These are phyloP conservation scores for Fusarium aywerte DNA, from an alignment of 2,329 filamentous ascomycete species.

Conservation along the genomic window DNA sequence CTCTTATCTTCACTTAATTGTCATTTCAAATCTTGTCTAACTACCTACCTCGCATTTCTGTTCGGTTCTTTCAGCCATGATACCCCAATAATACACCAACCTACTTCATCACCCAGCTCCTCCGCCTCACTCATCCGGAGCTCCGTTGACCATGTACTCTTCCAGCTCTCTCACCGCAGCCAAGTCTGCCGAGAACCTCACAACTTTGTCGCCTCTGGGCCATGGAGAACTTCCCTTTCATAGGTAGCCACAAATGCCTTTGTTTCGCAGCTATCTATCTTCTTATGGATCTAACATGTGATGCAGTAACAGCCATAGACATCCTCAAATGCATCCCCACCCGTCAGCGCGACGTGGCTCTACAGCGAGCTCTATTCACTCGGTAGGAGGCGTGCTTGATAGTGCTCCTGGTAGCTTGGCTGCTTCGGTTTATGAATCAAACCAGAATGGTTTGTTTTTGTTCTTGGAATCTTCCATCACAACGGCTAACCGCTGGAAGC, in stretches of 20 bases:
- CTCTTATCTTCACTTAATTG: constrained; percentile 36
- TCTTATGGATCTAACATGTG: constrained; percentile 37
- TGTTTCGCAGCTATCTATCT: background rate
- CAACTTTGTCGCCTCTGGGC: constrained; percentile 62
- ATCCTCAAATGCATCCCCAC: constrained; percentile 60
- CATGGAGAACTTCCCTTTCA: constrained; percentile 69
- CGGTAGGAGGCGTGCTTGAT: constrained; percentile 86
- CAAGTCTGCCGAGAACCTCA: constrained; percentile 74
- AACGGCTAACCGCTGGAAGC: constrained; percentile 59
- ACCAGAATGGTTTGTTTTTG: constrained; percentile 76
- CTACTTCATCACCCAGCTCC: constrained; percentile 52
- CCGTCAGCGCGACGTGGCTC: constrained; percentile 75
- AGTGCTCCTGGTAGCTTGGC: constrained; percentile 68
- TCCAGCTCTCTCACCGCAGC: constrained; percentile 65
- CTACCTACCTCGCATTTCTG: constrained; percentile 23
- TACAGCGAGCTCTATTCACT: constrained; percentile 86
- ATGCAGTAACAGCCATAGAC: constrained; percentile 51
- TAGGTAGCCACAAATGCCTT: constrained; percentile 55
- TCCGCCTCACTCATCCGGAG: constrained; percentile 22
- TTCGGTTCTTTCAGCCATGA: constrained; percentile 56
- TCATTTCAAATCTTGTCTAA: constrained; percentile 22
- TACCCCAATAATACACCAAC: constrained; percentile 57
- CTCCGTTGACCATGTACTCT: constrained; percentile 65
- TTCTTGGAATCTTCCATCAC: background rate
- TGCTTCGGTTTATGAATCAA: constrained; percentile 73